Evolutionary conservation across 2,329 filamentous ascomycete genomes (phyloP), one percentile per base, ranked within the genome.

Genomic region (Cercospora berteroae): DNA sequence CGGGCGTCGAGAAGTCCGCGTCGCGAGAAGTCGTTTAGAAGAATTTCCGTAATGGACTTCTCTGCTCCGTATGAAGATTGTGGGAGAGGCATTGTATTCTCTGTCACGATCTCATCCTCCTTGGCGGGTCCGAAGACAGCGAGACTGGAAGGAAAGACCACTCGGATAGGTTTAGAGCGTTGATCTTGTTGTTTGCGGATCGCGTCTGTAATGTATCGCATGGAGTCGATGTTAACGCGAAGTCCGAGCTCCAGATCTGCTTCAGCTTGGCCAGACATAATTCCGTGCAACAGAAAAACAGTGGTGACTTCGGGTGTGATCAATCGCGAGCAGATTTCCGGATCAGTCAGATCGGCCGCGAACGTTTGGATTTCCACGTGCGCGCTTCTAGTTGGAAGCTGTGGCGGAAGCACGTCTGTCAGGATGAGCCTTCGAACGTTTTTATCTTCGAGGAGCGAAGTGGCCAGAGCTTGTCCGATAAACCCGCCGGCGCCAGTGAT

Each of bases 401-500:
- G 29, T 56, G 52, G 52, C 52, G 52, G 13, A 18, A 23, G 7
- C 18, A 56, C 52, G 23, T 56, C 52, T 29, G 52, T 56, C 7
- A 56, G 13, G 7, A 7, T 56, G 25, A 56, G 8, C 6, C 74
- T 78, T 5, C 75, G 74, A 55, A 76, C 70, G 2, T 77, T 73
- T 3, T 76, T 75, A 8, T 73, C 78, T 16, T 69, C 57, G 42
- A 82, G 76, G 23, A 83, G 74, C 25, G 77, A 77, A 62, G 79
- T 72, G 7, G 80, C 79, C 23, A 83, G 70, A 71, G 81, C 80
- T 71, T 82, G 81, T 68, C 81, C 81, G 56, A 83, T 77, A 64
- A 82, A 83, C 66, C 81, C 81, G 20, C 76, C 79, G 20, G 81
- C 81, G 7, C 81, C 81, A 12, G 81, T 83, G 62, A 83, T 81